A percentile compares a stretch with the other conserved stretches of the same genome.
Conservation (phyloP, 208 protist genomes). For the Trypanosoma caninum region DNA sequence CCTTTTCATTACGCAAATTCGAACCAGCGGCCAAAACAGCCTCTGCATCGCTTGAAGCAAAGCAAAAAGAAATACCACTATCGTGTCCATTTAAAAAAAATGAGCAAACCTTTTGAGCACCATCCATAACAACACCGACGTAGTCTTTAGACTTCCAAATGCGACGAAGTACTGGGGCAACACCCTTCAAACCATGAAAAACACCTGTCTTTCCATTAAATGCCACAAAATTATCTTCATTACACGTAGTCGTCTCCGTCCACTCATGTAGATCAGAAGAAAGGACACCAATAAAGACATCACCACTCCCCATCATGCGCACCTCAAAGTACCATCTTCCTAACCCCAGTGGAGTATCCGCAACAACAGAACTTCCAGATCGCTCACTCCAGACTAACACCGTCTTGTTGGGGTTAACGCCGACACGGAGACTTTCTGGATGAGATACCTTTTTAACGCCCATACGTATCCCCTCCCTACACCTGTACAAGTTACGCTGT, state of each 20-base stretch:
- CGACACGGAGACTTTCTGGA: slow-evolving; percentile 57
- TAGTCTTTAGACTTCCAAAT: slow-evolving; percentile 72
- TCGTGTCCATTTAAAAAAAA: slow-evolving; percentile 73
- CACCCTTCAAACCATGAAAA: slow-evolving; percentile 28
- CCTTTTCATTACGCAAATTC: slow-evolving; percentile 14
- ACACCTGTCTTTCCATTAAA: slow-evolving; percentile 76
- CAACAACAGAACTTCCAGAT: slow-evolving; percentile 46
- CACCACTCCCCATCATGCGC: slow-evolving; percentile 51
- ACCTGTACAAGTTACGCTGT: slow-evolving; percentile 61
- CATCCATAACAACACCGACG: slow-evolving; percentile 80
- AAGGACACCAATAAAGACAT: slow-evolving; percentile 76
- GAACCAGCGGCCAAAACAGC: slow-evolving; percentile 21
- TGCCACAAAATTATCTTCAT: slow-evolving; percentile 37
- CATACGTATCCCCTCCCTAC: slow-evolving; percentile 57
- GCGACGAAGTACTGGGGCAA: slow-evolving; percentile 10
- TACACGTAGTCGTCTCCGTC: slow-evolving; percentile 1
- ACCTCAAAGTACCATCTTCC: slow-evolving; percentile 91
- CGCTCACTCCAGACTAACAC: slow-evolving; percentile 55
- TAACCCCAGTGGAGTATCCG: slow-evolving; percentile 45
- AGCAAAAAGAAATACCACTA: slow-evolving; percentile 38
- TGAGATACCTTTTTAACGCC: slow-evolving; percentile 55
- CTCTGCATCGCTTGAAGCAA: slow-evolving; percentile 38
- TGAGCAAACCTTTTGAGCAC: slow-evolving; percentile 43
- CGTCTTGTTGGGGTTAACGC: slow-evolving; percentile 65
- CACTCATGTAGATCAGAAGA: slow-evolving; percentile 25